Evolutionary conservation across 2,329 filamentous ascomycete genomes (phyloP), one percentile per base, ranked within the genome.

Genomic region (Venturia aucupariae): DNA sequence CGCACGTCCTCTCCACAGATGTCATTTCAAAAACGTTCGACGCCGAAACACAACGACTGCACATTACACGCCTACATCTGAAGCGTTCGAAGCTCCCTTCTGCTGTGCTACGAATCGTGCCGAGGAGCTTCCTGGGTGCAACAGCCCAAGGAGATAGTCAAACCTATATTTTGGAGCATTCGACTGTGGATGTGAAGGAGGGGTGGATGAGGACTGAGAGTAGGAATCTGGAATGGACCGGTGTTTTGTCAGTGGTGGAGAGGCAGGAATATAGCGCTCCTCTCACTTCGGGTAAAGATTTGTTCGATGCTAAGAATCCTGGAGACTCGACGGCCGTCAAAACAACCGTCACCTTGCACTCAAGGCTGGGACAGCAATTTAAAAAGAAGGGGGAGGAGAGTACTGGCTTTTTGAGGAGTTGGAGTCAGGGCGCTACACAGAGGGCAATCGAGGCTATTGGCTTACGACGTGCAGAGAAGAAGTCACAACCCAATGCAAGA

Each of bases 191-290:
- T 74, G 85, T 92, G 67, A 86, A 85, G 66, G 85, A 92, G 71
- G 90, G 90, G 57, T 90, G 88, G 85, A 92, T 94, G 89, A 83
- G 84, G 72, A 90, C 89, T 0, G 89, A 93, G 77, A 90, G 86
- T 70, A 83, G 85, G 68, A 94, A 94, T 71, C 80, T 94, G 63
- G 90, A 93, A 75, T 93, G 89, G 76, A 90, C 89, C 5, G 88
- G 90, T 66, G 87, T 94, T 22, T 77, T 94, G 46, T 90, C 86
- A 60, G 89, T 94, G 15, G 80, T 92, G 24, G 90, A 94, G 77
- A 81, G 85, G 69, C 90, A 94, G 72, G 77, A 83, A 65, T 94
- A 67, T 30, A 90, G 35, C 22, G 62, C 62, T 39, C 24, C 24
- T 17, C 17, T 62, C 24, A 54, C 24, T 61, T 62, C 51, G 67